Conservation (phyloP, 2,329 filamentous ascomycete species). For the Tolypocladium paradoxum region DNA sequence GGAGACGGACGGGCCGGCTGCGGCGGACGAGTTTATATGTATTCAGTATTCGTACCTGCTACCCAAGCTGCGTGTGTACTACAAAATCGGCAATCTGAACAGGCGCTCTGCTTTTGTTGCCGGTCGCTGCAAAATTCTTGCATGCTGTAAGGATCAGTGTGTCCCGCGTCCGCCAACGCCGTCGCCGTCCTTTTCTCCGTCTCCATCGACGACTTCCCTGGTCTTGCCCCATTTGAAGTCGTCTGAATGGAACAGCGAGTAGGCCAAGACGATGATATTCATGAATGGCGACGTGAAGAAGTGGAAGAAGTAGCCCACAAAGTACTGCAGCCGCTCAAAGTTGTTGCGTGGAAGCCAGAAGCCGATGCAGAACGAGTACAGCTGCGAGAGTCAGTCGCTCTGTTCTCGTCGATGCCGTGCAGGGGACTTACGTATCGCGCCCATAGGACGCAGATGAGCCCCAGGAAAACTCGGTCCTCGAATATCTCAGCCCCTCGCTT, state of each 20-base stretch:
- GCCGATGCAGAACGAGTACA: conserved; percentile 30
- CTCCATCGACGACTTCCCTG: conserved; percentile 21
- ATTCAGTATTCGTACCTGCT: no score
- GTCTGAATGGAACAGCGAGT: conserved; percentile 30
- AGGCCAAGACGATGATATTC: conserved; percentile 30
- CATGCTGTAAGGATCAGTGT: conserved; percentile 2
- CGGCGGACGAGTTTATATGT: no score
- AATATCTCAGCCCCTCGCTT: conserved; percentile 21
- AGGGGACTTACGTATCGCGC: conserved; percentile 27
- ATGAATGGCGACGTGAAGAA: conserved; percentile 28
- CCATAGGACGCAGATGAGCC: conserved; percentile 25
- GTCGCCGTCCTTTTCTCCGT: conserved; percentile 15
- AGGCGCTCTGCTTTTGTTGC: no score
- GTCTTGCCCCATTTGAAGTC: conserved; percentile 38
- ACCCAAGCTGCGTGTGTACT: no score
- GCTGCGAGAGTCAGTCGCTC: conserved; percentile 9
- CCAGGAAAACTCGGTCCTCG: conserved; percentile 23
- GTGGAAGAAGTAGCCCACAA: conserved; percentile 26
- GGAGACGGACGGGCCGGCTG: not conserved
- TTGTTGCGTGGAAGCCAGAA: conserved; percentile 30
- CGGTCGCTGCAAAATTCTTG: not conserved
- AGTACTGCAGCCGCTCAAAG: conserved; percentile 26
- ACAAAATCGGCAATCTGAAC: no score
- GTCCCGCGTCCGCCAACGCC: conserved; percentile 15
- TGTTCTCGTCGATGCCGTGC: no score